Percentiles rank a stretch among this genome's conserved stretches.
Evolutionary conservation across 805 yeast species (phyloP).

Genomic region (Clavispora fructus): DNA sequence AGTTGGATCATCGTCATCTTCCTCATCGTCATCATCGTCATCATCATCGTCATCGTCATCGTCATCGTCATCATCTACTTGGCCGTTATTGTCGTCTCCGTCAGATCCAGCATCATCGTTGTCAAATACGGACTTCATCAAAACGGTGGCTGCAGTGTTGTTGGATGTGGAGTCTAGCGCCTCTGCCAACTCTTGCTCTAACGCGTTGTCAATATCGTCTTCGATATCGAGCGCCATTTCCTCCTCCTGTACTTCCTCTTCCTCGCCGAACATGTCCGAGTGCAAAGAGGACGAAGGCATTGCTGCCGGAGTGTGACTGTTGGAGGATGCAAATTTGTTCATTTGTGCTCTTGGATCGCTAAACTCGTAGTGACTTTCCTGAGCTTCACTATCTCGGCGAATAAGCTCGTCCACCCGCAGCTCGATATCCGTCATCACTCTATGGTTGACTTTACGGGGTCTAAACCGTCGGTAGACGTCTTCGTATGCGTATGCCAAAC

Average conservation of each 20-base stretch:
- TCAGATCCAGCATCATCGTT: constrained; percentile 8
- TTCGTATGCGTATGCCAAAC: constrained; percentile 75
- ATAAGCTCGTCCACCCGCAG: constrained; percentile 72
- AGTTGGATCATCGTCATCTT: constrained; percentile 48
- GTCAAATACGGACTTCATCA: constrained; percentile 14
- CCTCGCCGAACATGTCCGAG: constrained; percentile 2
- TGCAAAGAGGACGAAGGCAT: neutral
- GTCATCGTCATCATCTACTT: constrained; percentile 7
- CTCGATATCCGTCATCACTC: constrained; percentile 74
- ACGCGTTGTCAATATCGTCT: constrained; percentile 33
- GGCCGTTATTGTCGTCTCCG: neutral
- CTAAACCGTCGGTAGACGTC: constrained; percentile 66
- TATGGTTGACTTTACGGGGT: constrained; percentile 62
- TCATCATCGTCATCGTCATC: constrained; percentile 47
- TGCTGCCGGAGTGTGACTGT: neutral
- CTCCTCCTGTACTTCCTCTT: constrained; percentile 23
- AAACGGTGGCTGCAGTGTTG: constrained; percentile 15
- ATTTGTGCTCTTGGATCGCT: constrained; percentile 45
- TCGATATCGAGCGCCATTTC: constrained; percentile 31
- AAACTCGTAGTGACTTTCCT: constrained; percentile 70
- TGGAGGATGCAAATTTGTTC: neutral
- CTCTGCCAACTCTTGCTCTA: constrained; percentile 55
- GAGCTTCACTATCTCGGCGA: constrained; percentile 75
- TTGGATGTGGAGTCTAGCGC: constrained; percentile 39
- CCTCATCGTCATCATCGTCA: constrained; percentile 45